These are phyloP conservation scores for Cocos nucifera DNA, from an alignment of 176 grass and related monocot species.

Conservation along the genomic window DNA sequence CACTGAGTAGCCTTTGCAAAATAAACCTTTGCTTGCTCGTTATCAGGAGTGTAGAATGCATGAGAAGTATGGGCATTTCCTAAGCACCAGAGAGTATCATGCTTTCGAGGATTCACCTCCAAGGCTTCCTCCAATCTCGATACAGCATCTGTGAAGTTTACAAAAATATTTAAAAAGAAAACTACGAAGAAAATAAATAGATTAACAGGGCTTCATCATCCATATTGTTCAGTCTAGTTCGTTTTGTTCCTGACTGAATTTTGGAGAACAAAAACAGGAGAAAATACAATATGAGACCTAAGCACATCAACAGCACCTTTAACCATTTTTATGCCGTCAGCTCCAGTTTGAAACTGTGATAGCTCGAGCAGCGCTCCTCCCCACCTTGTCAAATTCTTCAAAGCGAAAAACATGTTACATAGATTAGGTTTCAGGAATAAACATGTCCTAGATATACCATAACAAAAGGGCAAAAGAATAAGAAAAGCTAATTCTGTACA, in stretches of 20 bases:
- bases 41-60: slow-evolving; percentile 25
- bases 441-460: background rate
- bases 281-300: background rate
- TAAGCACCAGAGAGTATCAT: slow-evolving; percentile 39
- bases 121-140: slow-evolving; percentile 40
- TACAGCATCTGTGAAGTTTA: slow-evolving; percentile 25
- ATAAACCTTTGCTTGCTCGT: slow-evolving; percentile 21
- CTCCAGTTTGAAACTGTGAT: slow-evolving; percentile 24
- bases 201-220: background rate
- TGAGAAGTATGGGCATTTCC: slow-evolving; percentile 40
- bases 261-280: background rate
- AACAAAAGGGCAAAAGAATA: background rate
- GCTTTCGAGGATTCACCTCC: slow-evolving; percentile 32
- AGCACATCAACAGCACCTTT: slow-evolving; percentile 14
- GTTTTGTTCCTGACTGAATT: background rate
- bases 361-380: slow-evolving; percentile 40
- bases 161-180: background rate
- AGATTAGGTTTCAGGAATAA: background rate
- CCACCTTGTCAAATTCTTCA: slow-evolving; percentile 44
- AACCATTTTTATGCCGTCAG: slow-evolving; percentile 22
- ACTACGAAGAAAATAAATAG: background rate
- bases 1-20: slow-evolving; percentile 39
- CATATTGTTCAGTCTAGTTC: background rate
- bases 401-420: background rate
- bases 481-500: background rate